Evolutionary conservation across 306 rosid genomes (phyloP).

Genomic region (Ormosia emarginata): DNA sequence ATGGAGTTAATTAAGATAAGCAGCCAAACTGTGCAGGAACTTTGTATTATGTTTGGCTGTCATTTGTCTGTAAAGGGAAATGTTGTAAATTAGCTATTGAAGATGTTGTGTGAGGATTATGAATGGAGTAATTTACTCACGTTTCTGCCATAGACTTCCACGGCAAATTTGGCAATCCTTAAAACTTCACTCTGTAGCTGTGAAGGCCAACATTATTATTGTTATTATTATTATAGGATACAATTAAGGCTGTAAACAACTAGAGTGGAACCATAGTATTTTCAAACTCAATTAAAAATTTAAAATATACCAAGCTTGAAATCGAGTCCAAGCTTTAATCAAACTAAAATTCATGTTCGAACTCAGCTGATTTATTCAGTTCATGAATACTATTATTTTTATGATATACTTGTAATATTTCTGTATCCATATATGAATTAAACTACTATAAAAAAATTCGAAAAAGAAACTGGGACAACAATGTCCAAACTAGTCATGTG

Average conservation of each 20-base stretch:
- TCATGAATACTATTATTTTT: neutral
- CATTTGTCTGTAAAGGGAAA: slow-evolving; percentile 15
- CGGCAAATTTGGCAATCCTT: neutral
- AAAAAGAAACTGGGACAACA: too few relatives aligned
- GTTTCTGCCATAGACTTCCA: neutral
- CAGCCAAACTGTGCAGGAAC: slow-evolving; percentile 17
- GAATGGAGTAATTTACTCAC: neutral
- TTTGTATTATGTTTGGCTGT: slow-evolving; percentile 20
- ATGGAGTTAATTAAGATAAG: neutral
- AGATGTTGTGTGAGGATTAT: neutral
- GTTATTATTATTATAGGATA: neutral
- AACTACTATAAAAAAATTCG: neutral
- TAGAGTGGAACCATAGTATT: neutral
- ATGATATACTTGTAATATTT: neutral
- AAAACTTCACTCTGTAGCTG: neutral
- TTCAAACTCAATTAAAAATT: neutral
- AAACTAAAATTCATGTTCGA: neutral
- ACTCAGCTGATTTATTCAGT: neutral
- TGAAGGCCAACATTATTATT: neutral
- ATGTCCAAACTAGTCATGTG: too few relatives aligned
- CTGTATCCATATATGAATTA: neutral
- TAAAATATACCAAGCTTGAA: neutral
- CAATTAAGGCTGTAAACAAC: neutral
- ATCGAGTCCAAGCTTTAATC: neutral
- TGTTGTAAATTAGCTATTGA: neutral